Conservation (phyloP, 2,329 filamentous ascomycete genomes). For the Sclerotinia glacialis region DNA sequence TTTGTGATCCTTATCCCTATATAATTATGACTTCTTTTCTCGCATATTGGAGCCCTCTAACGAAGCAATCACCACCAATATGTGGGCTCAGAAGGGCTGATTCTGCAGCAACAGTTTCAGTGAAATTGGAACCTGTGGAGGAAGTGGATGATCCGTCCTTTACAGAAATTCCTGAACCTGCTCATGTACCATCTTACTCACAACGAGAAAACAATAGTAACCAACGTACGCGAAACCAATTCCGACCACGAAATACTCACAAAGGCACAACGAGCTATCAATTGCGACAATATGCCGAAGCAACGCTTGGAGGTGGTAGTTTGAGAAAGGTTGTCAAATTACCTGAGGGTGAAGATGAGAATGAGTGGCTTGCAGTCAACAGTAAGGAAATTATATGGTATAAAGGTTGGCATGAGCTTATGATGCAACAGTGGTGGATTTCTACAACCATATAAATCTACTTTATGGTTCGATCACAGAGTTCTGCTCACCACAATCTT, state of each 20-base stretch:
- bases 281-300: constrained; percentile 95
- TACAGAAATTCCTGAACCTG: constrained; percentile 44
- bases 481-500: constrained; percentile 95
- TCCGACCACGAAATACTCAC: constrained; percentile 79
- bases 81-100: constrained; percentile 24
- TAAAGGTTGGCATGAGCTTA: constrained; percentile 34
- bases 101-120: constrained; percentile 33
- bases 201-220: constrained; percentile 55
- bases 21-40: constrained; percentile 41
- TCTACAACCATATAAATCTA: constrained; percentile 99
- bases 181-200: constrained; percentile 41
- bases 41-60: constrained; percentile 19
- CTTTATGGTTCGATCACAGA: constrained; percentile 98
- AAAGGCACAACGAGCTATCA: constrained; percentile 92
- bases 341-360: constrained; percentile 94
- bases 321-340: constrained; percentile 94
- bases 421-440: constrained; percentile 79
- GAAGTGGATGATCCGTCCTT: constrained; percentile 33
- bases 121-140: constrained; percentile 21
- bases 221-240: constrained; percentile 83
- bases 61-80: constrained; percentile 8
- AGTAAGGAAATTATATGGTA: constrained; percentile 52
- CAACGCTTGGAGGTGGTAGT: constrained; percentile 90
- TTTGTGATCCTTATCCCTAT: constrained; percentile 50
- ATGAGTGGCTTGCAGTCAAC: constrained; percentile 98